Evolutionary conservation across 2,329 filamentous ascomycete genomes (phyloP), one percentile per base, ranked within the genome.

Genomic region (Colletotrichum horii): DNA sequence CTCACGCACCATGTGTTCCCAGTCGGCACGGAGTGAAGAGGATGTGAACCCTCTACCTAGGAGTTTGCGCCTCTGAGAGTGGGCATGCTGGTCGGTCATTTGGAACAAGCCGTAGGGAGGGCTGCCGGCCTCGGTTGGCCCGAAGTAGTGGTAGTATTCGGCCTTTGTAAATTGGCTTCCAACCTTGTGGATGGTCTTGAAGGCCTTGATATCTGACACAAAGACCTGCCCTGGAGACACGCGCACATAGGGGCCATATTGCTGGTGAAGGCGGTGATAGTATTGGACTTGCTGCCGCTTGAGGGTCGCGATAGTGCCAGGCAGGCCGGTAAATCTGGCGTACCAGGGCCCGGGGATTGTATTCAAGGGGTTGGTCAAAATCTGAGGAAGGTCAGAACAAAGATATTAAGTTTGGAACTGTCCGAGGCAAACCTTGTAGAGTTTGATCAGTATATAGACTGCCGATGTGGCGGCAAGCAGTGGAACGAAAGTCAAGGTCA

Each of bases 11-110:
- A 82, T 69, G 1, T 80, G 79, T 60, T 83, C 79, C 61, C 83
- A 69, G 3, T 69, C 79, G 2, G 56, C 16, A 56, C 81, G 79
- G 26, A 88, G 77, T 1, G 82, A 82, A 0, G 79, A 81, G 66
- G 85, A 86, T 22, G 84, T 86, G 77, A 86, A 80, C 22, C 85
- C 80, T 2, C 80, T 79, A 4, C 87, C 85, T 5, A 90, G 79
- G 4, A 89, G 82, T 66, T 84, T 82, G 24, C 88, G 84, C 34
- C 43, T 26, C 38, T 55, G 52, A 5, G 24, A 9, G 30, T 69
- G 66, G 11, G 28, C 66, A 16, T 58, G 22, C 15, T 30, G 11
- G 19, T 69, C 32, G 22, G 66, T 69, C 66, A 69, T 69, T 22
- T 60, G 48, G 43, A 69, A 69, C 6, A 69, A 30, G 24, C 64